Evolutionary conservation across 2,329 filamentous ascomycete species (phyloP).

Genomic region (Trichoderma sp.): DNA sequence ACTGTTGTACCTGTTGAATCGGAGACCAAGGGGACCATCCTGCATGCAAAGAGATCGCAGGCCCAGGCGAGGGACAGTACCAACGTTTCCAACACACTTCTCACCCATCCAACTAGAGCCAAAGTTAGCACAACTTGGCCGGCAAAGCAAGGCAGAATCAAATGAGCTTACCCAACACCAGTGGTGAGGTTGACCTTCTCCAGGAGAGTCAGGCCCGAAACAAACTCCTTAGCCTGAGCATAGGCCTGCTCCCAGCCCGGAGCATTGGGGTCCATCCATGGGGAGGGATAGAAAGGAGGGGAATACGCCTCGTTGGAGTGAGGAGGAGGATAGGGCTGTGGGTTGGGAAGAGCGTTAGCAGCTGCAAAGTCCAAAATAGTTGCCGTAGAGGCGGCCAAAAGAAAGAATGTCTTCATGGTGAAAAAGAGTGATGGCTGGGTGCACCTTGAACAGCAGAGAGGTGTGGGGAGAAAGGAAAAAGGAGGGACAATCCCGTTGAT

Average conservation of each 20-base stretch:
- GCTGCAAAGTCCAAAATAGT: constrained; percentile 9
- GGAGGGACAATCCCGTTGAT: background rate
- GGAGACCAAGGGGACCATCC: constrained; percentile 78
- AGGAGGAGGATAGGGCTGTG: constrained; percentile 27
- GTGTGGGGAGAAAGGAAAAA: background rate
- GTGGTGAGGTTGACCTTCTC: constrained; percentile 97
- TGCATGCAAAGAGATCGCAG: constrained; percentile 79
- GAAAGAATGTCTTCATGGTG: constrained; percentile 7
- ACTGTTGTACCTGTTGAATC: constrained; percentile 74
- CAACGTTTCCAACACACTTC: constrained; percentile 74
- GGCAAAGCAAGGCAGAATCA: background rate
- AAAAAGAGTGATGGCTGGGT: background rate
- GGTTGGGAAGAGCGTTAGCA: constrained; percentile 10
- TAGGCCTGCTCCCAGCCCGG: constrained; percentile 75
- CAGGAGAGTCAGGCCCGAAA: constrained; percentile 75
- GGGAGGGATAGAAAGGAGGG: constrained; percentile 74
- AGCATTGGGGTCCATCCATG: constrained; percentile 76
- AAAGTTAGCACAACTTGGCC: constrained; percentile 6
- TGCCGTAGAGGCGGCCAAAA: constrained; percentile 12
- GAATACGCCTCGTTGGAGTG: constrained; percentile 36
- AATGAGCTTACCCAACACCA: constrained; percentile 68
- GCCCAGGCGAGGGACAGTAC: constrained; percentile 67
- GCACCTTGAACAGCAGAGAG: background rate
- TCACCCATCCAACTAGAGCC: constrained; percentile 49
- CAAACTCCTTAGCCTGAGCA: constrained; percentile 70